Conservation (phyloP, 2,329 filamentous ascomycete species). For the Pseudopithomyces maydicus region DNA sequence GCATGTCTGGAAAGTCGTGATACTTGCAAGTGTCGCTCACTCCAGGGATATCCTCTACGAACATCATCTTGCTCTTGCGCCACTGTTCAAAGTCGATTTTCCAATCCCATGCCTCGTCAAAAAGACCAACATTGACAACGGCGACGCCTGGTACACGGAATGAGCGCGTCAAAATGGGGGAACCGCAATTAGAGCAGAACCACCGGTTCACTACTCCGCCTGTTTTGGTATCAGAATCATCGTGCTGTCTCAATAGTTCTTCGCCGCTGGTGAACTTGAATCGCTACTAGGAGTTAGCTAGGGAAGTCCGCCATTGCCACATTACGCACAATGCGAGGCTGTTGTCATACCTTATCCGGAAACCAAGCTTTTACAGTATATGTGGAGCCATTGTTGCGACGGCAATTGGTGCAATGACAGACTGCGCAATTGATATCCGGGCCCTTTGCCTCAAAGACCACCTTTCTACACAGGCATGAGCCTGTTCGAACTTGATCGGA, state of each 20-base stretch:
- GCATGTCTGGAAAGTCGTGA: background rate
- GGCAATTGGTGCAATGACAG: background rate
- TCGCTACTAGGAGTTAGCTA: background rate
- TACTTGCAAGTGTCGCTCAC: background rate
- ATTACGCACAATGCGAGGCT: too few relatives aligned
- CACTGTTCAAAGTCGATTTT: background rate
- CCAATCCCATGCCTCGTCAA: background rate
- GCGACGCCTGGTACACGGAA: background rate
- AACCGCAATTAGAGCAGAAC: background rate
- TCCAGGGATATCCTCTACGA: background rate
- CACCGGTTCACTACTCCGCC: background rate
- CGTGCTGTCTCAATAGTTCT: background rate
- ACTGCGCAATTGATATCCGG: background rate
- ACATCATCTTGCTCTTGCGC: background rate
- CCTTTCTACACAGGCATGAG: background rate
- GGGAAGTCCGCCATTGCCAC: too few relatives aligned
- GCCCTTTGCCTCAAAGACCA: background rate
- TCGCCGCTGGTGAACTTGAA: background rate
- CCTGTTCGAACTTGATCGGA: background rate
- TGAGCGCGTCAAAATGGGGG: background rate
- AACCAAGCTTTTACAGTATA: background rate
- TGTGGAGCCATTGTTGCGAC: background rate
- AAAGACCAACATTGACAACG: background rate
- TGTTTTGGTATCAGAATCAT: background rate
- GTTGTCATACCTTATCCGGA: background rate